Conservation (phyloP, 1,139 yeast genomes). For the Saccharomyces hybrid region DNA sequence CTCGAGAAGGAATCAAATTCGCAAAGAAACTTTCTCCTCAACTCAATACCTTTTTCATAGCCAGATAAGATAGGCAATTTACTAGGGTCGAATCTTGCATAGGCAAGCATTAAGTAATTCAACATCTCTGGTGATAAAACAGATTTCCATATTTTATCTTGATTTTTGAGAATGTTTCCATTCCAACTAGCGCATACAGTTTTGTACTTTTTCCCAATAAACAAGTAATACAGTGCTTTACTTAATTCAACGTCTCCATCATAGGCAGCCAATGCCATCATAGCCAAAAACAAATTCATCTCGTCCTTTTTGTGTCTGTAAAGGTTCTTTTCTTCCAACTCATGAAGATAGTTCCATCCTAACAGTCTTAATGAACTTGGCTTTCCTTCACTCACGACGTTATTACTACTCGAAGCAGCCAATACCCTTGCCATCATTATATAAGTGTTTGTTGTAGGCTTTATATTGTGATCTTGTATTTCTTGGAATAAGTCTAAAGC, state of each 20-base stretch:
- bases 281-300: slow-evolving; percentile 46
- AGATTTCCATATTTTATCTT: slow-evolving; percentile 15
- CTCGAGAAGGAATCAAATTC: slow-evolving; percentile 31
- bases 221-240: slow-evolving; percentile 53
- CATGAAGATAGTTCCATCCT: slow-evolving; percentile 72
- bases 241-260: slow-evolving; percentile 75
- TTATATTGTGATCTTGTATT: slow-evolving; percentile 42
- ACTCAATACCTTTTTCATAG: slow-evolving; percentile 41
- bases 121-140: slow-evolving; percentile 41
- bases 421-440: slow-evolving; percentile 60
- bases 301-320: slow-evolving; percentile 14
- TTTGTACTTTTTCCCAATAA: slow-evolving; percentile 29
- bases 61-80: slow-evolving; percentile 38
- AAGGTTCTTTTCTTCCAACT: slow-evolving; percentile 50
- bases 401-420: slow-evolving; percentile 63
- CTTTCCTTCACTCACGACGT: slow-evolving; percentile 27
- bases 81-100: slow-evolving; percentile 38
- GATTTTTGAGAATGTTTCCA: slow-evolving; percentile 8
- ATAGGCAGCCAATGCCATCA: slow-evolving; percentile 65
- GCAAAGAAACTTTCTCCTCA: slow-evolving; percentile 42
- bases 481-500: slow-evolving; percentile 75
- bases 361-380: slow-evolving; percentile 22
- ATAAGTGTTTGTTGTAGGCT: slow-evolving; percentile 45
- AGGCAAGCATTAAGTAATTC: slow-evolving; percentile 50
- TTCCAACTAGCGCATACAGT: background rate